Evolutionary conservation across 768 basidiomycete genomes (phyloP).

Genomic region (Leccinum boreale): DNA sequence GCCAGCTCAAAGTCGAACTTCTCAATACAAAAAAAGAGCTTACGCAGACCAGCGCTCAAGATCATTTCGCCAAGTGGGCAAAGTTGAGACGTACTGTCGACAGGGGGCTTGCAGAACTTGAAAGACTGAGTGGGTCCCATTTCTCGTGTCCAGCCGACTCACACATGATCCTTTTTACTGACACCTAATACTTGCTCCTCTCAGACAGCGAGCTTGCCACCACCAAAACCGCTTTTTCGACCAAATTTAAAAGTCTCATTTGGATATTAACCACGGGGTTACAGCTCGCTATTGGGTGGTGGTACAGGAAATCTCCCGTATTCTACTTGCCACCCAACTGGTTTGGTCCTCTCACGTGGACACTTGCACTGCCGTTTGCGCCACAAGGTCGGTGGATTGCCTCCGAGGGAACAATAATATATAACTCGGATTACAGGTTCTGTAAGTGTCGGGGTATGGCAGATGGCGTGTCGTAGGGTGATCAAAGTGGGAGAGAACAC

Average conservation of each 20-base stretch:
- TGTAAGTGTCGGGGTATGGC: conserved; percentile 92
- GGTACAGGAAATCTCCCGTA: conserved; percentile 85
- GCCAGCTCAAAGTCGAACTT: conserved; percentile 74
- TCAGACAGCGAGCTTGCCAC: conserved; percentile 67
- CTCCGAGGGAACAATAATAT: neutral
- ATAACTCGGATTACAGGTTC: conserved; percentile 52
- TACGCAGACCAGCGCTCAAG: conserved; percentile 87
- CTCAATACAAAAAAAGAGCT: conserved; percentile 82
- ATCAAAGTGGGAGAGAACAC: conserved; percentile 72
- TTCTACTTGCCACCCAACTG: conserved; percentile 91
- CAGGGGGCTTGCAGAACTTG: conserved; percentile 86
- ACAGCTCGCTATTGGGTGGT: conserved; percentile 85
- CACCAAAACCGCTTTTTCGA: conserved; percentile 56
- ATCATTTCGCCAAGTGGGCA: conserved; percentile 99
- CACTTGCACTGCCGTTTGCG: conserved; percentile 86
- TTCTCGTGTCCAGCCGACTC: neutral
- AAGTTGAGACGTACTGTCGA: conserved; percentile 87
- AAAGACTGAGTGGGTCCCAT: conserved; percentile 78
- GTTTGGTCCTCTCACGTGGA: conserved; percentile 88
- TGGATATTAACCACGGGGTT: conserved; percentile 88
- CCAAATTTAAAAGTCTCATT: conserved; percentile 68
- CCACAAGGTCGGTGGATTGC: conserved; percentile 60
- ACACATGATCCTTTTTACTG: neutral
- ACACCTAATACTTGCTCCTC: conserved; percentile 1
- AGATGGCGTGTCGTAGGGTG: conserved; percentile 90